Evolutionary conservation across 2,329 filamentous ascomycete genomes (phyloP), one percentile per base, ranked within the genome.

Genomic region (Pyrenophora teres): DNA sequence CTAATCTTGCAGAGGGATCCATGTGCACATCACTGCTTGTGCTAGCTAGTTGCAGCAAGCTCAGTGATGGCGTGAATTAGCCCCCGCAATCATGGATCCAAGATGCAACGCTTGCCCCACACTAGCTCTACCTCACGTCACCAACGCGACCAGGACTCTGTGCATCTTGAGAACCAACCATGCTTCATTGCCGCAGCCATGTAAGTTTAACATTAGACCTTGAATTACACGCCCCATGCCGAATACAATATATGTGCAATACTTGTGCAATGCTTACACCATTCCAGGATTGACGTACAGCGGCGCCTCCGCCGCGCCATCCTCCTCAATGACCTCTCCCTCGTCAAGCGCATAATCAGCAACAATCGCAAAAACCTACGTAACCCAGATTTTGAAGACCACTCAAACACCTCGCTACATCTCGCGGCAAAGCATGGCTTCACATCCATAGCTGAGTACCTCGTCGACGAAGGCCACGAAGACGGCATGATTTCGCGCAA

Each of bases 321-420:
- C 72, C 82, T 87, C 69, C 82, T 85, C 66, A 86, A 89, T 72
- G 88, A 93, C 70, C 75, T 83, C 73, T 77, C 85, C 49, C 87
- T 96, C 59, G 87, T 92, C 62, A 77, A 82, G 62, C 88, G 91
- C 70, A 92, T 96, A 69, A 80, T 95, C 60, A 83, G 81, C 59
- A 86, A 86, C 52, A 86, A 93, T 67, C 88, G 88, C 0, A 70
- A 77, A 15, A 83, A 88, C 57, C 79, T 96, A 23, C 87, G 87
- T 67, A 96, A 96, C 68, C 90, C 91, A 2, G 90, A 96, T 73
- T 83, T 84, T 63, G 83, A 85, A 3, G 81, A 86, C 56, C 86
- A 90, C 60, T 89, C 88, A 71, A 94, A 95, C 76, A 93, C 90
- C 2, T 91, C 86, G 58, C 81, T 96, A 33, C 91, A 96, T 72